Base-by-base conservation (phyloP, 495 filamentous ascomycete species). In the Polyplosphaeria fusca region DNA sequence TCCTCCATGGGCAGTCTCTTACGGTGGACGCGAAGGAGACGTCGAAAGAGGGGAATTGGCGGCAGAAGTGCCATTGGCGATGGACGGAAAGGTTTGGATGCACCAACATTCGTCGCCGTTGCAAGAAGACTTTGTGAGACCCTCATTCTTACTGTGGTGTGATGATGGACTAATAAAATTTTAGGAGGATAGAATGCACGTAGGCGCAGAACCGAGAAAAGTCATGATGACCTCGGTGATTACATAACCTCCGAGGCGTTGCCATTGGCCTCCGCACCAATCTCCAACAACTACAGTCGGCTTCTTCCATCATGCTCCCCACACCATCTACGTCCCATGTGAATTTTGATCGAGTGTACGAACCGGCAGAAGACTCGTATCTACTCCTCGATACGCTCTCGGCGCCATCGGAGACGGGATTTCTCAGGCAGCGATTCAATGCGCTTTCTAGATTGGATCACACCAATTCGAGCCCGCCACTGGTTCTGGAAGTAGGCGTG, bases 331-430 rank as follows among this genome's bases (percentile, higher is more conserved):
- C 93, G 16, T 84, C 85, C 19, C 93, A 98, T 73, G 86, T 96
- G 52, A 80, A 87, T 52, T 90, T 89, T 70, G 76, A 86, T 67
- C 82, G 82, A 24, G 82, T 96, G 63, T 98, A 98, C 73, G 88
- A 95, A 67, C 93, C 93, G 38, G 85, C 91, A 11, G 93, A 96
- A 72, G 93, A 98, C 71, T 94, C 89, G 16, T 97, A 86, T 68
- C 82, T 98, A n/a, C 77, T 98, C 28, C 80, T 98, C 23, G 93
- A 98, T 74, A 93, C 90, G 0, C 77, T 98, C 24, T 89, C 90
- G n/a, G 84, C 85, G 3, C 37, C 73, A 9, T 67, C 79, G 12
- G 88, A 95, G 71, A 86, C 80, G 4, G 55, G 76, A 28, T 98
- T 91, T 70, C 83, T 96, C 27, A 72, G 73, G 23, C 32, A 72